These are phyloP conservation scores for Solanum appendiculatum DNA, from an alignment of 257 asterid species.

Conservation along the genomic window DNA sequence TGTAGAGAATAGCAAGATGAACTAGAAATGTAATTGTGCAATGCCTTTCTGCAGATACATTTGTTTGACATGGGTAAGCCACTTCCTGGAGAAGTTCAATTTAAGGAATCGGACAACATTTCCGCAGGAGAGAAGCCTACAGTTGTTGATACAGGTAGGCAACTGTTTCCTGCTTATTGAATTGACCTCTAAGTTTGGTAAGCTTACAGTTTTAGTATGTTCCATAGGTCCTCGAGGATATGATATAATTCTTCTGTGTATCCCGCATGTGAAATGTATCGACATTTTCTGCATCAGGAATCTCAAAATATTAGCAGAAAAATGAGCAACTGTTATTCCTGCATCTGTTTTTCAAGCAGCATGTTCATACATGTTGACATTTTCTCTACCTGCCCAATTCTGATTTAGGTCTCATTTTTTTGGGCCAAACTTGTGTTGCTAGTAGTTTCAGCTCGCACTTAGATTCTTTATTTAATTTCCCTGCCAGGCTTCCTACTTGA, in stretches of 20 bases:
- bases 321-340: not conserved
- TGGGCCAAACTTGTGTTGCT: not conserved
- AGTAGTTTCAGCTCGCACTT: not conserved
- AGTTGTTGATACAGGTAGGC: slow-evolving; percentile 23
- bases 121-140: slow-evolving; percentile 21
- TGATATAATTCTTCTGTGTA: not conserved
- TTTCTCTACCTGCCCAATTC: not conserved
- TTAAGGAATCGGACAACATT: slow-evolving; percentile 23
- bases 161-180: not conserved
- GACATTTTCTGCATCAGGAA: not conserved
- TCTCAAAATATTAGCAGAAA: not conserved
- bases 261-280: not conserved
- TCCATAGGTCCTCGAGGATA: not conserved
- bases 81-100: slow-evolving; percentile 13
- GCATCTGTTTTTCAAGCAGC: too few relatives aligned
- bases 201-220: not conserved
- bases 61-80: slow-evolving; percentile 23
- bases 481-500: not conserved
- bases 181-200: not conserved
- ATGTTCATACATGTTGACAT: not conserved
- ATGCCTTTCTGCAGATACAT: slow-evolving; percentile 18
- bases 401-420: not conserved
- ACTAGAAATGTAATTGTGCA: not conserved
- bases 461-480: not conserved
- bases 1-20: not conserved